phyloP scores from a whole-genome alignment of 2,329 filamentous ascomycete species.

The Monascus ruber region DNA sequence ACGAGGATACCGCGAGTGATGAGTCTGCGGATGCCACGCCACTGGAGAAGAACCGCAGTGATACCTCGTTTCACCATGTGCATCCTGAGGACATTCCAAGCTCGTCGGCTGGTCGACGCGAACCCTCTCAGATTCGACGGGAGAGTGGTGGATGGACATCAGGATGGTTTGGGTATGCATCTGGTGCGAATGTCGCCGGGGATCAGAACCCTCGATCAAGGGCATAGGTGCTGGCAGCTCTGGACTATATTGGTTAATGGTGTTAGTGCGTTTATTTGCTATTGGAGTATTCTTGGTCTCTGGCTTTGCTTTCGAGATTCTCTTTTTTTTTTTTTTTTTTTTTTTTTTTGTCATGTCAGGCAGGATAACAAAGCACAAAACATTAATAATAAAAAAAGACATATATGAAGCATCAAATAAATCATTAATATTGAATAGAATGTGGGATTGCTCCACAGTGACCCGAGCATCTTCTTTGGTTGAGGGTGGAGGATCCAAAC shows the following conservation, averaged over 20 bases:
- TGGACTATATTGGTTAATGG: background rate
- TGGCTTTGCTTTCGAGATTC: background rate
- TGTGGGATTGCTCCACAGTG: too few species aligned
- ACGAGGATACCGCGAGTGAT: conserved; percentile 17
- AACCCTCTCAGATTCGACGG: conserved; percentile 8
- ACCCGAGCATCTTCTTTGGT: too few species aligned
- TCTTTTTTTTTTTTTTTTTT: conserved; percentile 4
- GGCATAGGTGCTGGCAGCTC: background rate
- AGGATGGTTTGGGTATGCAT: conserved; percentile 18
- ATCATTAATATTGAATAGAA: too few species aligned
- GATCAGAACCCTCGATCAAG: background rate
- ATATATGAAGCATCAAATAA: too few species aligned
- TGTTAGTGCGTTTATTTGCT: background rate
- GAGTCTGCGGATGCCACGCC: conserved; percentile 31
- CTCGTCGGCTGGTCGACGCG: conserved; percentile 40
- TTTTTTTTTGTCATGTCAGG: background rate
- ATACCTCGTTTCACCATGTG: conserved; percentile 82
- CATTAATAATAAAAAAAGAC: background rate
- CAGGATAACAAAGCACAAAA: background rate
- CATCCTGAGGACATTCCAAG: conserved; percentile 52
- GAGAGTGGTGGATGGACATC: conserved; percentile 17
- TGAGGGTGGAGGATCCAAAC: too few species aligned
- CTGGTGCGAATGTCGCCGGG: background rate
- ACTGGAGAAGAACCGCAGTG: conserved; percentile 70
- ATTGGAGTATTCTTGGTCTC: too few species aligned